Percentiles rank a stretch among this genome's conserved stretches.
Conservation (phyloP, 768 basidiomycete species). For the Cystofilobasidium bisporidii region DNA sequence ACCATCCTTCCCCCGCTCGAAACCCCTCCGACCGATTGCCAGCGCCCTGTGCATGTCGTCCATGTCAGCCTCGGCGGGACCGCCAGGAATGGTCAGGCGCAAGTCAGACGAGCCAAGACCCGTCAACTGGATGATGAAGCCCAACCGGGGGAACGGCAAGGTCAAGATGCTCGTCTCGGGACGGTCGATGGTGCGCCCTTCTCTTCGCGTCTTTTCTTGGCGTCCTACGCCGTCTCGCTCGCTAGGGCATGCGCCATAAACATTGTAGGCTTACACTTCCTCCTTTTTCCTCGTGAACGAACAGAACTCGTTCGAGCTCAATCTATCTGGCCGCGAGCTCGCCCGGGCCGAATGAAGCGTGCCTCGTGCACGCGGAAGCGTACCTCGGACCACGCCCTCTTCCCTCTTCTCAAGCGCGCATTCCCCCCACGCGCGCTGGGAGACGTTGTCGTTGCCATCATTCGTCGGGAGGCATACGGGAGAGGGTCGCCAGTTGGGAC, state of each 20-base stretch:
- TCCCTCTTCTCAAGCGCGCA: too few species aligned
- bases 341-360: constrained; percentile 3
- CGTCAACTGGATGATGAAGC: constrained; percentile 3
- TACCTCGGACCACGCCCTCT: too few species aligned
- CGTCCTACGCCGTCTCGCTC: not conserved
- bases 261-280: too few species aligned
- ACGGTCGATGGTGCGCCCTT: not conserved
- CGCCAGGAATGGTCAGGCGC: not conserved
- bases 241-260: too few species aligned
- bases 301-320: constrained; percentile 14
- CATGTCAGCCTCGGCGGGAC: not conserved
- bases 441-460: too few species aligned
- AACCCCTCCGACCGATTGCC: not conserved
- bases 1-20: not conserved
- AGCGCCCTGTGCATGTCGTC: not conserved
- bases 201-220: not conserved
- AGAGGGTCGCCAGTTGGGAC: too few species aligned
- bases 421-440: too few species aligned
- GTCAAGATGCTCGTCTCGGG: constrained; percentile 6
- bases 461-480: too few species aligned
- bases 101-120: not conserved
- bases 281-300: not conserved
- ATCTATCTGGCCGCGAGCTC: constrained; percentile 12
- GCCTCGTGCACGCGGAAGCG: too few species aligned
- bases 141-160: constrained; percentile 2